These are phyloP conservation scores for Juncus effusus DNA, from an alignment of 176 grass and related monocot species.

Conservation along the genomic window DNA sequence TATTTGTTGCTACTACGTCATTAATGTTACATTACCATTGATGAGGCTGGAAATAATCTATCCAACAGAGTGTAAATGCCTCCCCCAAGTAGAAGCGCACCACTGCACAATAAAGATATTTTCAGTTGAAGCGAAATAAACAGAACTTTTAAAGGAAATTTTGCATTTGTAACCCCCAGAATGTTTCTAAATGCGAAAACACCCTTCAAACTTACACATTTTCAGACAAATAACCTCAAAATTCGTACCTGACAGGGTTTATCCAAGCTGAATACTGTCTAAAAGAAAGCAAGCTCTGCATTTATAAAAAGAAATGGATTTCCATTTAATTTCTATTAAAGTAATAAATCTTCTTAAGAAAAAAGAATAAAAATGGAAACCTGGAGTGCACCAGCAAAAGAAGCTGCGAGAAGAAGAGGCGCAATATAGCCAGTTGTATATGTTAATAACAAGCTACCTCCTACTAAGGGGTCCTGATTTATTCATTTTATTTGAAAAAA, in stretches of 20 bases:
- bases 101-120: slow-evolving; percentile 38
- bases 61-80: slow-evolving; percentile 84
- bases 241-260: slow-evolving; percentile 85
- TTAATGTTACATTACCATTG: slow-evolving; percentile 56
- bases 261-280: slow-evolving; percentile 91
- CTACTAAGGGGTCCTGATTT: slow-evolving; percentile 76
- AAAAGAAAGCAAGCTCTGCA: slow-evolving; percentile 88
- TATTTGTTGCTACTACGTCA: too few relatives aligned
- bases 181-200: not conserved
- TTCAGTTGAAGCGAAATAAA: not conserved
- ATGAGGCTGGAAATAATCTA: slow-evolving; percentile 57
- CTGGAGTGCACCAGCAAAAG: slow-evolving; percentile 95
- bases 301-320: slow-evolving; percentile 23
- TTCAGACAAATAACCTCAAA: slow-evolving; percentile 19
- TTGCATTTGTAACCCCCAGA: not conserved
- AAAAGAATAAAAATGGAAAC: slow-evolving; percentile 25
- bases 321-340: too few relatives aligned
- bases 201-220: slow-evolving; percentile 5
- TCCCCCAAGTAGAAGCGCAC: slow-evolving; percentile 71
- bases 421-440: slow-evolving; percentile 94
- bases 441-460: slow-evolving; percentile 84
- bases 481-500: not conserved
- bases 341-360: not conserved
- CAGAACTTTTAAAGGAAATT: not conserved
- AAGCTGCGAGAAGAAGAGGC: slow-evolving; percentile 93